Percentiles rank a stretch among this genome's conserved stretches.
These are phyloP conservation scores for Colletotrichum tropicale DNA, from an alignment of 2,329 filamentous ascomycete genomes.

Conservation along the genomic window DNA sequence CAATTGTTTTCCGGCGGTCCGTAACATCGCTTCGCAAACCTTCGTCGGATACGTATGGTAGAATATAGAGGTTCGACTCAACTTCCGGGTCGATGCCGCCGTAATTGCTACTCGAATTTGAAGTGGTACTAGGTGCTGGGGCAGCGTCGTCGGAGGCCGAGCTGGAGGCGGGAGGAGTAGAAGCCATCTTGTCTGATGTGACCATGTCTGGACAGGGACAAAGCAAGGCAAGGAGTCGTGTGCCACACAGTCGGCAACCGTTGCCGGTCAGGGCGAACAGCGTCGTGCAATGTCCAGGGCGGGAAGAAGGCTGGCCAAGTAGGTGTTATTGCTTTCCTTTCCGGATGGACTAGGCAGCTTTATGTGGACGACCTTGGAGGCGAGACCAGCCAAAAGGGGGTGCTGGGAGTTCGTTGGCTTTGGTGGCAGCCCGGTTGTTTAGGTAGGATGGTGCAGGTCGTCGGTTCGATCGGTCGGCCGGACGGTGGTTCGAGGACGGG, in stretches of 20 bases:
- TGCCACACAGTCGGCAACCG: not conserved
- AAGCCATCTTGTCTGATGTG: not conserved
- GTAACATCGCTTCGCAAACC: constrained; percentile 22
- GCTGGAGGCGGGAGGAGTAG: not conserved
- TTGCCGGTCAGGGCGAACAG: not conserved
- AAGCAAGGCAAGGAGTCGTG: not conserved
- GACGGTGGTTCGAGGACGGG: not conserved
- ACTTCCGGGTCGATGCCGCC: constrained; percentile 40
- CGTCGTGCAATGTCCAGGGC: not conserved
- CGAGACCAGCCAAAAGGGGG: not conserved
- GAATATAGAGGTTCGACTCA: constrained; percentile 34
- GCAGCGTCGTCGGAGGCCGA: not conserved
- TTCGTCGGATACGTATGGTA: constrained; percentile 31
- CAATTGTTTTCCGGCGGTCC: constrained; percentile 19
- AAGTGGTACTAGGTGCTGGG: not conserved
- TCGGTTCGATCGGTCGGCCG: not conserved
- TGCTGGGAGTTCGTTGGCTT: not conserved
- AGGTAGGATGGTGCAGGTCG: not conserved
- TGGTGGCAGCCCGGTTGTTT: not conserved
- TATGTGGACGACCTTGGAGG: not conserved
- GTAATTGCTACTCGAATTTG: constrained; percentile 26
- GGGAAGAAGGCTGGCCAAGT: not conserved
- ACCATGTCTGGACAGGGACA: not conserved
- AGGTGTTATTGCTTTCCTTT: not conserved
- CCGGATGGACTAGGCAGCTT: not conserved